Evolutionary conservation across 169 alveolate genomes (phyloP).

Genomic region (Blepharisma undulans): DNA sequence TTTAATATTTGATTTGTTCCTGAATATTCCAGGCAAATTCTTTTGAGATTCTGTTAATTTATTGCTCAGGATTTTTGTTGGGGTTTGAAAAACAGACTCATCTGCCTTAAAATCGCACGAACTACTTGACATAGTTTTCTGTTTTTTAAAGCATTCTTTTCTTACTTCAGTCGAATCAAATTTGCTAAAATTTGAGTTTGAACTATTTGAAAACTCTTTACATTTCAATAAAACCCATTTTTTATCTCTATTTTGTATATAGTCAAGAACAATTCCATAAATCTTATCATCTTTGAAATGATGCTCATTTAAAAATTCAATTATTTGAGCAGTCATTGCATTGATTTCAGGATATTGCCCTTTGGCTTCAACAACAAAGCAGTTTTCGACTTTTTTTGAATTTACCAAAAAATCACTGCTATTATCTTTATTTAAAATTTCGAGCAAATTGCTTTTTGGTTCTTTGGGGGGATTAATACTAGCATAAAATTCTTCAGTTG

Average conservation of each 20-base stretch:
- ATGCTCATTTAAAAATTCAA: no score
- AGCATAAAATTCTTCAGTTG: background rate
- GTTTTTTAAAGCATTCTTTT: background rate
- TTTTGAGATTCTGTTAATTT: no score
- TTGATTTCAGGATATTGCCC: background rate
- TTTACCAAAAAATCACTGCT: background rate
- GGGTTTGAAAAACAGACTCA: no score
- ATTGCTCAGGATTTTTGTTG: no score
- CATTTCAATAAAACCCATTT: background rate
- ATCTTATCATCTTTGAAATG: no score
- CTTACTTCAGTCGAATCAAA: background rate
- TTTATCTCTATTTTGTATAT: background rate
- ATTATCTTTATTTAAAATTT: background rate
- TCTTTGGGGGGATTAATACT: no score
- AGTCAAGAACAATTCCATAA: background rate
- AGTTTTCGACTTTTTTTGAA: background rate
- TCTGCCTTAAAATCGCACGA: no score
- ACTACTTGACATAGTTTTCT: no score
- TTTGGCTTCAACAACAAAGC: background rate
- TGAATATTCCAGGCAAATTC: no score
- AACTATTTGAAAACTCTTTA: background rate
- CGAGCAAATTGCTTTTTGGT: no score
- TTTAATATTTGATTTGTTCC: no score
- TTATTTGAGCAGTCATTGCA: background rate
- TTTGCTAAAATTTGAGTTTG: no score